Percentiles rank a stretch among this genome's conserved stretches.
phyloP scores from a whole-genome alignment of 1,284 basidiomycete genomes.

The Microbotryomycetes sp. region DNA sequence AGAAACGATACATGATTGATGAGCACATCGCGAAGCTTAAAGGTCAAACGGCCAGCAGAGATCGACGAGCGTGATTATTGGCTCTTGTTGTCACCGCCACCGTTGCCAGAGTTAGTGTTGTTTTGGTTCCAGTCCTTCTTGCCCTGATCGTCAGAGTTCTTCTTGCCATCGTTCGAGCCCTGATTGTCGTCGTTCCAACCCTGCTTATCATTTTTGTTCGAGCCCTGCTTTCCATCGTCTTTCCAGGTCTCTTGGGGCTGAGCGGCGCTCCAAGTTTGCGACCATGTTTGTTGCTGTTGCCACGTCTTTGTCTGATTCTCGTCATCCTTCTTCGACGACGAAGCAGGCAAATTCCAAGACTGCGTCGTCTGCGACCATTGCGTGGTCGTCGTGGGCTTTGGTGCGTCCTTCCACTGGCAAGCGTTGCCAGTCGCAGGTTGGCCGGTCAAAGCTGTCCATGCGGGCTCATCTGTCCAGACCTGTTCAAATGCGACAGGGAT shows the following conservation, averaged over 20 bases:
- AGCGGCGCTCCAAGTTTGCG: too few relatives aligned
- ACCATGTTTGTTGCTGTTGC: background rate
- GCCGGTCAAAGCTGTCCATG: slow-evolving; percentile 30
- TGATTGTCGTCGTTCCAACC: background rate
- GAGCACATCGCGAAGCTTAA: too few relatives aligned
- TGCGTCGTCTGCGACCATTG: background rate
- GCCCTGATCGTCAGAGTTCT: too few relatives aligned
- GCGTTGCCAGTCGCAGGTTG: background rate
- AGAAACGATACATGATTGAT: too few relatives aligned
- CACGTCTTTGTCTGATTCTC: background rate
- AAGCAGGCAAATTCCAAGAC: background rate
- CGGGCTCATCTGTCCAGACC: slow-evolving; percentile 33
- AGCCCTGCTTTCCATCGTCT: too few relatives aligned
- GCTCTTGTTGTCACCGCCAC: too few relatives aligned
- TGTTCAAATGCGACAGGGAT: background rate
- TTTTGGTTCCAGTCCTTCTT: too few relatives aligned
- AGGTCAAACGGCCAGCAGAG: too few relatives aligned
- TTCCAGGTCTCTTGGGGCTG: too few relatives aligned
- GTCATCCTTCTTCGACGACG: background rate
- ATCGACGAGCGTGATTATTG: too few relatives aligned
- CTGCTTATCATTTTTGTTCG: background rate
- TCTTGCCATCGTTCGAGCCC: too few relatives aligned
- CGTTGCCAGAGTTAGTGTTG: too few relatives aligned
- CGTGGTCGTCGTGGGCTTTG: background rate
- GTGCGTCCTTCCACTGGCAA: background rate